Evolutionary conservation across 192 early-diverging fungal species (phyloP).

Genomic region (Backusella macrospora): DNA sequence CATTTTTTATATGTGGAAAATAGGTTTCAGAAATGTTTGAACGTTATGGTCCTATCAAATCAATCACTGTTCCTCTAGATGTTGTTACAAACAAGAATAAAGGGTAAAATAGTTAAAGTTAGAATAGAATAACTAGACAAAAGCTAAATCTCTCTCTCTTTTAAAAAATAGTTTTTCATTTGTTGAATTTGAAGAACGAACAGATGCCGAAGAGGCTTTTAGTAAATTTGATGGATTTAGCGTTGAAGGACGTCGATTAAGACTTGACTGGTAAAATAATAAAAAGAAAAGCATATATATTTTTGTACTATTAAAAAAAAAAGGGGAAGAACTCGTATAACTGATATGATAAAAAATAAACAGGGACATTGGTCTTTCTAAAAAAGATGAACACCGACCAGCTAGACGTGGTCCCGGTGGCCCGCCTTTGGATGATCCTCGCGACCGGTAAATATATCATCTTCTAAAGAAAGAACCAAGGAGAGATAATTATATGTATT

Average conservation of each 20-base stretch:
- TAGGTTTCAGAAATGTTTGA: conserved; percentile 65
- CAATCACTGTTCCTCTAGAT: conserved; percentile 72
- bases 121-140: neutral
- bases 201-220: conserved; percentile 62
- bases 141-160: too few species aligned
- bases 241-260: conserved; percentile 56
- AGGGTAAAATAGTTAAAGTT: conserved; percentile 52
- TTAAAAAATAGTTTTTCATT: conserved; percentile 66
- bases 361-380: conserved; percentile 30
- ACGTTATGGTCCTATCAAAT: conserved; percentile 65
- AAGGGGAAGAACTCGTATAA: neutral
- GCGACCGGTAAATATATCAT: conserved; percentile 6
- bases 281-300: neutral
- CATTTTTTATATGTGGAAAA: neutral
- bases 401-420: conserved; percentile 9
- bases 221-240: conserved; percentile 62
- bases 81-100: conserved; percentile 75
- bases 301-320: neutral
- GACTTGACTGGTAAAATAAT: conserved; percentile 50
- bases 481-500: neutral
- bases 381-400: conserved; percentile 29
- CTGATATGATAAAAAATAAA: neutral
- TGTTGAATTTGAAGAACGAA: conserved; percentile 71
- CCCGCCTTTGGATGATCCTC: conserved; percentile 15
- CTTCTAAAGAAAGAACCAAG: neutral